Evolutionary conservation across 441 rosid genomes (phyloP), one percentile per base, ranked within the genome.

Genomic region (Gossypium schwendimanii): DNA sequence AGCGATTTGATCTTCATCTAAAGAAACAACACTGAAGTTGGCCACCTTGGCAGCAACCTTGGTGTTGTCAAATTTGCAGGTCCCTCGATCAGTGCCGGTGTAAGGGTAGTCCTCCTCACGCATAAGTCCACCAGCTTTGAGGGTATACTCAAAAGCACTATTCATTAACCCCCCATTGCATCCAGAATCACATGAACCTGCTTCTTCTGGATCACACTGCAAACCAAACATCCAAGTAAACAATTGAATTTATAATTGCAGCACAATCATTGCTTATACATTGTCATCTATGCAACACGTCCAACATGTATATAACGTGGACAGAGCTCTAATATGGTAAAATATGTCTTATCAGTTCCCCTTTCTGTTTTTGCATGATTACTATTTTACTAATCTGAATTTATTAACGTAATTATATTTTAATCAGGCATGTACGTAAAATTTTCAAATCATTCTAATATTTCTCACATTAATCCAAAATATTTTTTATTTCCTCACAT

Each of bases 151-250:
- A 52, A 95, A 85, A 4, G 99, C 99, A 58, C 87, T 89, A 78
- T 89, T 92, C 99, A 93, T 92, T 71, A 95, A 75, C 60, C 98
- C 98, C 26, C 98, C 99, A 8, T 79, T 88, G 87, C 99, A 95
- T 33, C 99, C 99, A 69, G 97, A 80, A 78, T 95, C 98, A 39
- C 98, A 92, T 3, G 97, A 77, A 50, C 87, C 92, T 5, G 82
- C 72, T 49, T 94, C 93, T 53, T 88, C 97, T 9, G 98, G 98
- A 76, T 94, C 98, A 82, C 98, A 94, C 97, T 92, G 87, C 39
- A 65, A 65, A 11, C 18, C 54, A 23, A 65, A 45, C 12, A 57
- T 49, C 14, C 15, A 12, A 49, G 53, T 49, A 21, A 21, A 57
- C 15, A 23, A 57, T 23, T 4, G 61, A 21, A 55, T 20, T 20